These are phyloP conservation scores for Aspergillus bridgeri DNA, from an alignment of 495 filamentous ascomycete species.

Conservation along the genomic window DNA sequence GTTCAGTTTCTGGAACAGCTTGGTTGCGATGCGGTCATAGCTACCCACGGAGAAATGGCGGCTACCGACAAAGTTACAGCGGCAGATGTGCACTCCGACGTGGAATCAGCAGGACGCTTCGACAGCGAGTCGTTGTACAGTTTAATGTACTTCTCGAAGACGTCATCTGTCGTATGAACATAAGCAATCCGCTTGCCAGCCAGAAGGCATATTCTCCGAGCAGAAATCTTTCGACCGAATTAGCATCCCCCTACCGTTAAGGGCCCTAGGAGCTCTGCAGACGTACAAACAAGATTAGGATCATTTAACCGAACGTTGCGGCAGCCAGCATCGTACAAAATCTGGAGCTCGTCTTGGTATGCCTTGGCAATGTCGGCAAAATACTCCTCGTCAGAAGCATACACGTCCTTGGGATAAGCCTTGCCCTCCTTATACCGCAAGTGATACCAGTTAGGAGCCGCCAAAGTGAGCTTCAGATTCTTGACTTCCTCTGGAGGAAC, in stretches of 20 bases:
- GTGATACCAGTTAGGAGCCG: slow-evolving; percentile 73
- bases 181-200: slow-evolving; percentile 58
- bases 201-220: slow-evolving; percentile 68
- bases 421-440: slow-evolving; percentile 66
- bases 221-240: slow-evolving; percentile 59
- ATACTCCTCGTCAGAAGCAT: slow-evolving; percentile 64
- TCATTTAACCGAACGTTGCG: slow-evolving; percentile 75
- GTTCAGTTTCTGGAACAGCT: slow-evolving; percentile 72
- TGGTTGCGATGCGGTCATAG: slow-evolving; percentile 76
- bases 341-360: slow-evolving; percentile 62
- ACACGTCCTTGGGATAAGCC: slow-evolving; percentile 64
- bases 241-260: slow-evolving; percentile 6
- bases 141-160: slow-evolving; percentile 70
- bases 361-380: slow-evolving; percentile 72
- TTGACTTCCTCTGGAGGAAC: slow-evolving; percentile 56
- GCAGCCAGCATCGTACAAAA: slow-evolving; percentile 65
- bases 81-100: slow-evolving; percentile 74
- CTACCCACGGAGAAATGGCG: slow-evolving; percentile 78
- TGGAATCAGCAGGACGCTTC: slow-evolving; percentile 64
- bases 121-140: slow-evolving; percentile 73
- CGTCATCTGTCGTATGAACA: slow-evolving; percentile 56
- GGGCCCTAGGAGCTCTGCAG: not conserved
- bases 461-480: slow-evolving; percentile 69
- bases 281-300: slow-evolving; percentile 70
- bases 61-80: slow-evolving; percentile 74